These are phyloP conservation scores for Sarocladiaceae sp. DNA, from an alignment of 2,329 filamentous ascomycete species.

Conservation along the genomic window DNA sequence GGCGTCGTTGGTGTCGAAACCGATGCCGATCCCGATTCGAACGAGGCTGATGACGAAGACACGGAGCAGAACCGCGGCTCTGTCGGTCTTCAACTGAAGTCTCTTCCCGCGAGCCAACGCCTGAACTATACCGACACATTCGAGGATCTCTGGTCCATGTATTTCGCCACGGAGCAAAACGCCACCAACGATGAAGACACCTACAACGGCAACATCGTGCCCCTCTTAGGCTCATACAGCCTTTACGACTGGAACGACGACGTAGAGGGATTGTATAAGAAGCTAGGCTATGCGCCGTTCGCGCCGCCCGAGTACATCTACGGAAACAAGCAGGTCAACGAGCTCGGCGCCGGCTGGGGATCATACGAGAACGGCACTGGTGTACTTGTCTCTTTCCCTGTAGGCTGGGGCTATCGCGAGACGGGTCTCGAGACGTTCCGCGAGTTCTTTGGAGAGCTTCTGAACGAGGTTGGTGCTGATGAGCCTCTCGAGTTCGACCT, in stretches of 20 bases:
- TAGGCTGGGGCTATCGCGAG: constrained; percentile 12
- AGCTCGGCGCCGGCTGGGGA: constrained; percentile 10
- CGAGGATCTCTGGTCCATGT: constrained; percentile 11
- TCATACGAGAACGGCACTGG: constrained; percentile 8
- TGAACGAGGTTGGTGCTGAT: constrained; percentile 1
- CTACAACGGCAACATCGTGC: constrained; percentile 12
- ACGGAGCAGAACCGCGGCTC: not conserved
- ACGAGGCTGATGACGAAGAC: not conserved
- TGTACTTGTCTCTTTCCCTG: constrained; percentile 10
- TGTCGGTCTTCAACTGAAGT: constrained; percentile 11
- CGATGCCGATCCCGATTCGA: not conserved
- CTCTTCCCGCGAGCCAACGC: constrained; percentile 9
- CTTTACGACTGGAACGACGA: constrained; percentile 12
- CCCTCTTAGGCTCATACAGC: constrained; percentile 12
- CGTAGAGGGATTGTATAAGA: constrained; percentile 8
- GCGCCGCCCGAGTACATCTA: constrained; percentile 13
- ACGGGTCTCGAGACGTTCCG: constrained; percentile 10
- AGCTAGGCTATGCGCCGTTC: constrained; percentile 11
- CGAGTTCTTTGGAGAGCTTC: constrained; percentile 7
- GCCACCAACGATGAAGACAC: constrained; percentile 10
- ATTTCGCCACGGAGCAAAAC: constrained; percentile 13
- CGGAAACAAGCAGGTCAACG: constrained; percentile 11
- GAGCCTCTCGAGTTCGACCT: constrained; percentile 10
- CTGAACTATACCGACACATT: not conserved
- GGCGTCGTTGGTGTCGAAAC: constrained; percentile 9